phyloP scores from a whole-genome alignment of 1,284 basidiomycete genomes.

The Golubevia pallescens region DNA sequence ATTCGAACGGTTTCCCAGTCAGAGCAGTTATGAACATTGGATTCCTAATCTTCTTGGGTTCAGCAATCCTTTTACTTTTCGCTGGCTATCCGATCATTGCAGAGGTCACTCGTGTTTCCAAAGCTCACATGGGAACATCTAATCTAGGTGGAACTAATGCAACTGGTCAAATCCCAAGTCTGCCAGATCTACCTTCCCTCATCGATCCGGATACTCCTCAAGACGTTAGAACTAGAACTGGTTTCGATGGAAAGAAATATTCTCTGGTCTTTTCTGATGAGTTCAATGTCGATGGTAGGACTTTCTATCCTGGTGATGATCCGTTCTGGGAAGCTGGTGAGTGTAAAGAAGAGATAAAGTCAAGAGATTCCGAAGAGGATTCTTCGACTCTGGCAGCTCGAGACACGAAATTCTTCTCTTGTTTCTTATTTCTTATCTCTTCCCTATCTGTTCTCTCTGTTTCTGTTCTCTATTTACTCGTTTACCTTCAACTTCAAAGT shows the following conservation, averaged over 20 bases:
- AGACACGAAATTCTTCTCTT: too few relatives aligned
- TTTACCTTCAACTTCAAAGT: too few relatives aligned
- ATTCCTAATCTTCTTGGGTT: too few relatives aligned
- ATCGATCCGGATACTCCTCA: slow-evolving; percentile 57
- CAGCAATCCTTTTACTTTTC: slow-evolving; percentile 41
- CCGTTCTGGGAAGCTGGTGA: slow-evolving; percentile 61
- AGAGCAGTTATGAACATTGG: too few relatives aligned
- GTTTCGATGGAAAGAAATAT: slow-evolving; percentile 40
- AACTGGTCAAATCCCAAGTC: slow-evolving; percentile 15
- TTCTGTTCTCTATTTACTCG: too few relatives aligned
- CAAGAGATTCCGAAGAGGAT: too few relatives aligned
- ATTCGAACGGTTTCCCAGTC: too few relatives aligned
- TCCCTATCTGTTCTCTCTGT: too few relatives aligned
- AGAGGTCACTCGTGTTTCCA: slow-evolving; percentile 15
- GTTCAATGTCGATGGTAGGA: slow-evolving; percentile 54
- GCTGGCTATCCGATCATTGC: slow-evolving; percentile 58
- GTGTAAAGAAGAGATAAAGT: too few relatives aligned
- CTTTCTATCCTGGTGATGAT: slow-evolving; percentile 60
- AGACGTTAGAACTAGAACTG: slow-evolving; percentile 15
- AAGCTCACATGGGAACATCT: slow-evolving; percentile 16
- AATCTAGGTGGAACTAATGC: slow-evolving; percentile 32
- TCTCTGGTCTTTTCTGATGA: slow-evolving; percentile 61
- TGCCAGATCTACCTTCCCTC: slow-evolving; percentile 19
- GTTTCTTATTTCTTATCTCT: too few relatives aligned
- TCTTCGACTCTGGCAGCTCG: too few relatives aligned